A percentile compares a stretch with the other conserved stretches of the same genome.
Evolutionary conservation across 1,139 yeast species (phyloP).

Genomic region (Suzukiozyma palmioleophila): DNA sequence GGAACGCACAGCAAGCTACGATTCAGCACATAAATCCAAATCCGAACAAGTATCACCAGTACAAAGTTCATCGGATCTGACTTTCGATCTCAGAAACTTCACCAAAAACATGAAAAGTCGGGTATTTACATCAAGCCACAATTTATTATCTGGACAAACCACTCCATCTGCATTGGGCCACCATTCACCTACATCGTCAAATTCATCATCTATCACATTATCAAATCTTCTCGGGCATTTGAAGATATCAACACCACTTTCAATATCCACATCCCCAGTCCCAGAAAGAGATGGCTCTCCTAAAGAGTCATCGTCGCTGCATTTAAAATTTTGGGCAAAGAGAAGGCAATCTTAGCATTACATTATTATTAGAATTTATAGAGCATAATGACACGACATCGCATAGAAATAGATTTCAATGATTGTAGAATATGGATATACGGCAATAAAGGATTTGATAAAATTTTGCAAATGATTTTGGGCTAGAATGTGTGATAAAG

Average conservation of each 20-base stretch:
- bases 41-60: not conserved
- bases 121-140: not conserved
- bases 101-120: not conserved
- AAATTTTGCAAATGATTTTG: too few species aligned
- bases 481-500: too few species aligned
- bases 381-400: not conserved
- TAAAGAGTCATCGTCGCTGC: conserved; percentile 1
- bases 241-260: conserved; percentile 10
- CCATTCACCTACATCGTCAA: conserved; percentile 7
- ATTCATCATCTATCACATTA: conserved; percentile 20
- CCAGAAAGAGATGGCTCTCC: conserved; percentile 1
- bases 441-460: too few species aligned
- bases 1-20: not conserved
- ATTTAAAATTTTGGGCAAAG: conserved; percentile 3
- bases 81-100: not conserved
- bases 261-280: conserved; percentile 1
- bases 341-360: not conserved
- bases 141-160: not conserved
- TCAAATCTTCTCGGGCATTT: conserved; percentile 27
- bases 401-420: too few species aligned
- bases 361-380: not conserved
- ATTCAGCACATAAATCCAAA: not conserved
- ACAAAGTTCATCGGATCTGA: not conserved
- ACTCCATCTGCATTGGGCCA: conserved; percentile 5
- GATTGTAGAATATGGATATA: too few species aligned